phyloP scores from a whole-genome alignment of 2,329 filamentous ascomycete genomes.

The Torrubiella hemipterigena region DNA sequence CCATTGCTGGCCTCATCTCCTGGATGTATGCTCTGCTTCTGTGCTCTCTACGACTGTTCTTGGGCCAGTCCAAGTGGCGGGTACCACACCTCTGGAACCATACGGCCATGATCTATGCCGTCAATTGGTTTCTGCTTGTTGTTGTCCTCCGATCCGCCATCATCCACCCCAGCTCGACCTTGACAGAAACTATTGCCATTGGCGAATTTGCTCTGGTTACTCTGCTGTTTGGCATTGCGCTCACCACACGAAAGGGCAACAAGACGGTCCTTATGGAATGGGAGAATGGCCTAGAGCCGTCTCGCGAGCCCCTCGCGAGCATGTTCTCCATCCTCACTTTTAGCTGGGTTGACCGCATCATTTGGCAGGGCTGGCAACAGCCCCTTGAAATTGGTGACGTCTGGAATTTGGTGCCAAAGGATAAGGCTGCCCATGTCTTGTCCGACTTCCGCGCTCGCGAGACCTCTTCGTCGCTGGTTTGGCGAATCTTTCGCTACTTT shows the following conservation, averaged over 20 bases:
- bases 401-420: slow-evolving; percentile 81
- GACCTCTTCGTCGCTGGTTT: slow-evolving; percentile 66
- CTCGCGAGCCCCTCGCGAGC: slow-evolving; percentile 76
- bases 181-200: slow-evolving; percentile 54
- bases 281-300: slow-evolving; percentile 79
- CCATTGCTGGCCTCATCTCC: slow-evolving; percentile 53
- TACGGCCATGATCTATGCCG: slow-evolving; percentile 70
- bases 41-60: slow-evolving; percentile 58
- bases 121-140: slow-evolving; percentile 68
- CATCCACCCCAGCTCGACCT: slow-evolving; percentile 57
- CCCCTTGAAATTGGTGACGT: slow-evolving; percentile 74
- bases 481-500: slow-evolving; percentile 79
- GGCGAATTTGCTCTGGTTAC: slow-evolving; percentile 64
- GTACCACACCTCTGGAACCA: slow-evolving; percentile 82
- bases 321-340: slow-evolving; percentile 82
- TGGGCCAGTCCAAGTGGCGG: slow-evolving; percentile 46
- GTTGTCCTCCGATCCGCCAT: slow-evolving; percentile 76
- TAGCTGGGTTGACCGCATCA: slow-evolving; percentile 78
- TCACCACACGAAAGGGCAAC: slow-evolving; percentile 84
- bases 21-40: slow-evolving; percentile 77
- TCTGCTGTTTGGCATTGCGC: slow-evolving; percentile 61
- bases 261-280: slow-evolving; percentile 79
- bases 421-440: slow-evolving; percentile 75
- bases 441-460: slow-evolving; percentile 75
- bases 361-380: slow-evolving; percentile 80